Conservation (phyloP, 2,329 filamentous ascomycete species). For the Cladosporium colombiae region DNA sequence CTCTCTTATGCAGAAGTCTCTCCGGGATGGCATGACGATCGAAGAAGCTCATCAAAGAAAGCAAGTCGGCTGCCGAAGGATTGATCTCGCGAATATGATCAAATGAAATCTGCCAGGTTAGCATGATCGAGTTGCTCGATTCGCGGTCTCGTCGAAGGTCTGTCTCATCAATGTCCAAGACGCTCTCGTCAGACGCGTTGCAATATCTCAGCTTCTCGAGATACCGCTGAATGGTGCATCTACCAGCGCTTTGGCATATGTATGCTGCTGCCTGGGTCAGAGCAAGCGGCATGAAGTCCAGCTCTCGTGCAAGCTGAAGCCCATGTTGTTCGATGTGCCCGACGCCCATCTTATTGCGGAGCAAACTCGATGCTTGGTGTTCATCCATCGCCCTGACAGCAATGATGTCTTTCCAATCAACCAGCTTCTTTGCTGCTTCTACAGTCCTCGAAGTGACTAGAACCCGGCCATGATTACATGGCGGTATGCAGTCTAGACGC, state of each 20-base stretch:
- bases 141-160: constrained; percentile 24
- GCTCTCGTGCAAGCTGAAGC: constrained; percentile 13
- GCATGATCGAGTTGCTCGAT: constrained; percentile 24
- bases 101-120: constrained; percentile 31
- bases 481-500: not conserved
- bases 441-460: not conserved
- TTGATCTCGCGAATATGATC: constrained; percentile 22
- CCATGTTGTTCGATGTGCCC: not conserved
- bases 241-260: constrained; percentile 33
- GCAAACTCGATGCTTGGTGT: not conserved
- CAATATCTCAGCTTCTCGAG: constrained; percentile 37
- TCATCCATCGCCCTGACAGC: not conserved
- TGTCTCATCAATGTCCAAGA: constrained; percentile 9
- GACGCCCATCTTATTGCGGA: not conserved
- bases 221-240: constrained; percentile 41
- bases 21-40: constrained; percentile 34
- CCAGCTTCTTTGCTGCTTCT: not conserved
- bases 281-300: constrained; percentile 40
- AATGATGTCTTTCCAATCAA: not conserved
- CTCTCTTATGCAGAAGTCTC: not conserved
- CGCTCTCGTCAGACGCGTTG: constrained; percentile 32
- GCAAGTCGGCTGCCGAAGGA: constrained; percentile 42
- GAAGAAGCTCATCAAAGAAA: constrained; percentile 52
- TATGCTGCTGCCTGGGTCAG: constrained; percentile 40
- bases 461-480: not conserved